These are phyloP conservation scores for Herpetomonas muscarum DNA, from an alignment of 208 protist species.

Conservation along the genomic window DNA sequence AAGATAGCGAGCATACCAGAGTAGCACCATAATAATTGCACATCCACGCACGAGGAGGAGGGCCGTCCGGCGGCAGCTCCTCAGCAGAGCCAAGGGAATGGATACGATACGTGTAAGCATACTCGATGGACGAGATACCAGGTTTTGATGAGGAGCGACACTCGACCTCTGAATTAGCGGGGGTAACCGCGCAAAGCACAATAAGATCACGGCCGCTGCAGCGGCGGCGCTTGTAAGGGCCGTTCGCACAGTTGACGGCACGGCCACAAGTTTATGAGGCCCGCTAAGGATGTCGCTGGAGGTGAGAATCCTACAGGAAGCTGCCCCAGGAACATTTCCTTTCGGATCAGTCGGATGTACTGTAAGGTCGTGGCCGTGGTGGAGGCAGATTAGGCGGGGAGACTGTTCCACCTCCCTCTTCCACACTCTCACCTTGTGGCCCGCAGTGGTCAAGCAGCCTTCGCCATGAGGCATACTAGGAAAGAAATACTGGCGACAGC, in stretches of 20 bases:
- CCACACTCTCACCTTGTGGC: constrained; percentile 39
- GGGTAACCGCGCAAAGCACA: constrained; percentile 6
- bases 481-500: too few species aligned
- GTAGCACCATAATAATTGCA: neutral
- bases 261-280: constrained; percentile 11
- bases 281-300: constrained; percentile 21
- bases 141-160: too few species aligned
- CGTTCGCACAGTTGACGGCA: constrained; percentile 37
- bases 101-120: neutral
- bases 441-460: too few species aligned
- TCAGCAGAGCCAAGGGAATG: neutral
- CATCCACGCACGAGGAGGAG: neutral
- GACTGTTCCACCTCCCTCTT: constrained; percentile 29
- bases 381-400: constrained; percentile 5
- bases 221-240: constrained; percentile 26
- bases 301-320: constrained; percentile 29
- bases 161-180: too few species aligned
- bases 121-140: too few species aligned
- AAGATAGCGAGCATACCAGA: constrained; percentile 26
- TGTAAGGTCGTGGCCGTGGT: constrained; percentile 32
- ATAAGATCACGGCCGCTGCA: constrained; percentile 20
- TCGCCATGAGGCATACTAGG: too few species aligned
- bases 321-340: constrained; percentile 25
- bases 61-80: neutral
- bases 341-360: constrained; percentile 22